These are phyloP conservation scores for Claviceps quebecensis DNA, from an alignment of 2,329 filamentous ascomycete genomes.

Conservation along the genomic window DNA sequence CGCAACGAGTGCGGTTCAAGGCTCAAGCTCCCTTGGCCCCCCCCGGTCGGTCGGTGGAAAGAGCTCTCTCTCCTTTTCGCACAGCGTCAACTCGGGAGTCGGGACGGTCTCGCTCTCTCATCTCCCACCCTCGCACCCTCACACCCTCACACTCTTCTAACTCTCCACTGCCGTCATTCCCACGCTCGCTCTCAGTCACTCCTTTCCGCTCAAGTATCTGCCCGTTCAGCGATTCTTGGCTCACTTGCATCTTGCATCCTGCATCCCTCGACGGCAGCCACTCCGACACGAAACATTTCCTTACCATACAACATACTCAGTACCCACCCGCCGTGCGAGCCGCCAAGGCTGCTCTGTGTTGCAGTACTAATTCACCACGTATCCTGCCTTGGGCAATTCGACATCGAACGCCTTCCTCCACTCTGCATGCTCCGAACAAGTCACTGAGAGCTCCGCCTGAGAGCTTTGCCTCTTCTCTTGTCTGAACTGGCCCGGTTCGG, in stretches of 20 bases:
- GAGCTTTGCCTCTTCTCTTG: slow-evolving; percentile 12
- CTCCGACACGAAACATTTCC: background rate
- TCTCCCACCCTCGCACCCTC: background rate
- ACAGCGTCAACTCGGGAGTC: too few species aligned
- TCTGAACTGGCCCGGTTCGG: slow-evolving; percentile 8
- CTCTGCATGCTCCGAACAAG: slow-evolving; percentile 24
- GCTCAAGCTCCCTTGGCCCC: slow-evolving; percentile 2
- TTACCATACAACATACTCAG: background rate
- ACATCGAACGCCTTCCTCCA: slow-evolving; percentile 3
- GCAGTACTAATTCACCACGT: background rate
- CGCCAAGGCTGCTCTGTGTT: background rate
- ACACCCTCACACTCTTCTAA: too few species aligned
- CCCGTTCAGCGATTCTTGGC: slow-evolving; percentile 1
- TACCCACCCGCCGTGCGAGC: background rate
- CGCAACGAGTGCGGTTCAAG: slow-evolving; percentile 22
- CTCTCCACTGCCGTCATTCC: background rate
- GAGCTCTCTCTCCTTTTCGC: slow-evolving; percentile 14
- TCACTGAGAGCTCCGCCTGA: slow-evolving; percentile 14
- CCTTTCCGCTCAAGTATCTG: slow-evolving; percentile 17
- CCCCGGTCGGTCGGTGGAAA: slow-evolving; percentile 7
- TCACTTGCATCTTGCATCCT: slow-evolving; percentile 9
- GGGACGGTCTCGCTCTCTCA: slow-evolving; percentile 14
- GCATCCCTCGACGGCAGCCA: slow-evolving; percentile 6
- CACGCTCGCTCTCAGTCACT: slow-evolving; percentile 24
- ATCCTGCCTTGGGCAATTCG: slow-evolving; percentile 4